These are phyloP conservation scores for Rhypophila decipiens DNA, from an alignment of 495 filamentous ascomycete genomes.

Conservation along the genomic window DNA sequence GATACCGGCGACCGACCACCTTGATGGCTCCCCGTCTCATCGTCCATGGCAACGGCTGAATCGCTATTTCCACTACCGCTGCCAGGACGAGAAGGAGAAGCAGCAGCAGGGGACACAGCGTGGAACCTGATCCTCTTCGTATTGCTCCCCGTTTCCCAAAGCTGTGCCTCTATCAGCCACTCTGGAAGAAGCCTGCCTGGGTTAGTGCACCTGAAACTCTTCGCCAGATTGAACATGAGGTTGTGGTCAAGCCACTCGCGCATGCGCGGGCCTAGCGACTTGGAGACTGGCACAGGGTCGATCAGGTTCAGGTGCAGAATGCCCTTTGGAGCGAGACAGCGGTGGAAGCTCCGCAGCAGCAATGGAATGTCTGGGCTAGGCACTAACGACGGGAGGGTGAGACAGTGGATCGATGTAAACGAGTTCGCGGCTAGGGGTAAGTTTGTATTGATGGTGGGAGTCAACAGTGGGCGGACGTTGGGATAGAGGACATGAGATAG, in stretches of 20 bases:
- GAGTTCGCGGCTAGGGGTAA: slow-evolving; percentile 27
- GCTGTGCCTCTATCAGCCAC: slow-evolving; percentile 36
- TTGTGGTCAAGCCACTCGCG: slow-evolving; percentile 43
- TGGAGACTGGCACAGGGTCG: slow-evolving; percentile 37
- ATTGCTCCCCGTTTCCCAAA: slow-evolving; percentile 26
- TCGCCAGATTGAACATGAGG: slow-evolving; percentile 38
- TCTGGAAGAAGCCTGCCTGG: slow-evolving; percentile 36
- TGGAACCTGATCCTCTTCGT: slow-evolving; percentile 30
- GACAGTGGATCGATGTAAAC: slow-evolving; percentile 27
- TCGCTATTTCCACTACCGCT: not conserved
- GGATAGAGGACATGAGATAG: slow-evolving; percentile 29
- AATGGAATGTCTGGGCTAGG: slow-evolving; percentile 30
- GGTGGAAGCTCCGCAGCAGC: slow-evolving; percentile 31
- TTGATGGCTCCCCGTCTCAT: too few species aligned
- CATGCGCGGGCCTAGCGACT: slow-evolving; percentile 38
- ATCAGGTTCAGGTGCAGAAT: slow-evolving; percentile 39
- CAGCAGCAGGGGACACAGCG: slow-evolving; percentile 21
- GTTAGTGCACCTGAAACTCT: slow-evolving; percentile 37
- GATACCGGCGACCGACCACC: too few species aligned
- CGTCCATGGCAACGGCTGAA: not conserved
- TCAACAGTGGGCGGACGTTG: slow-evolving; percentile 29
- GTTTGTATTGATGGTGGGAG: slow-evolving; percentile 25
- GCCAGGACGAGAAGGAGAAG: too few species aligned
- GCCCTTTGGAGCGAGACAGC: slow-evolving; percentile 31
- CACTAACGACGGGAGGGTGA: slow-evolving; percentile 31